Conservation (phyloP, 2,329 filamentous ascomycete genomes). For the Orbilia blumenaviensis region DNA sequence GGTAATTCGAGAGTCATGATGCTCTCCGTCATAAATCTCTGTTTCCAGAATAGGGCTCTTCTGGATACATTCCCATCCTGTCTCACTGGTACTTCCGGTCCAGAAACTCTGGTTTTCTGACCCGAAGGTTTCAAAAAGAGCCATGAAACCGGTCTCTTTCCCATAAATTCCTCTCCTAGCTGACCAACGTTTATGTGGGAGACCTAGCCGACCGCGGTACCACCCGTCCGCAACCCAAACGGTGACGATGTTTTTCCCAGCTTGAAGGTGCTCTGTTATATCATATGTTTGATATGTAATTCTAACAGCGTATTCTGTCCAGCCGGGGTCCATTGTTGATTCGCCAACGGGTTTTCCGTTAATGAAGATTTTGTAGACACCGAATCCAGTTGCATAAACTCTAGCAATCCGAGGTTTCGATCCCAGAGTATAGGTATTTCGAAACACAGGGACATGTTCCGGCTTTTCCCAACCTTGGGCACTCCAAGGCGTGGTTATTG, state of each 20-base stretch:
- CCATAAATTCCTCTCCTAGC: constrained; percentile 44
- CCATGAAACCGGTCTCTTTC: constrained; percentile 45
- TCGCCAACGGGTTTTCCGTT: constrained; percentile 41
- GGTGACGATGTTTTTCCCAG: constrained; percentile 19
- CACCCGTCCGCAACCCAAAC: constrained; percentile 43
- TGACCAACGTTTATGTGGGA: constrained; percentile 31
- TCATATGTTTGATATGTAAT: constrained; percentile 44
- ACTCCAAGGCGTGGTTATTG: constrained; percentile 39
- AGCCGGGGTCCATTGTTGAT: constrained; percentile 40
- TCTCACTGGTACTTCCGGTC: constrained; percentile 24
- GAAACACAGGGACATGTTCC: constrained; percentile 22
- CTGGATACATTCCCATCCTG: constrained; percentile 35
- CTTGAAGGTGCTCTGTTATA: constrained; percentile 39
- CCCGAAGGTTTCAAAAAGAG: constrained; percentile 19
- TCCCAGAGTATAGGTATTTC: constrained; percentile 21
- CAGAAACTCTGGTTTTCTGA: constrained; percentile 1
- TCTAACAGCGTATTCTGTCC: constrained; percentile 40
- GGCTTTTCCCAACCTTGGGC: constrained; percentile 33
- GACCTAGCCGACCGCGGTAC: constrained; percentile 43
- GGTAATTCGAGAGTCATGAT: constrained; percentile 29
- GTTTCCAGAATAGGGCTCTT: constrained; percentile 27
- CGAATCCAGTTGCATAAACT: constrained; percentile 36
- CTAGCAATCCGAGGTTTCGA: constrained; percentile 27
- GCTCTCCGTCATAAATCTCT: constrained; percentile 44
- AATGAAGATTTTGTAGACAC: constrained; percentile 37